These are phyloP conservation scores for Cenococcum geophilum DNA, from an alignment of 495 filamentous ascomycete genomes.

Conservation along the genomic window DNA sequence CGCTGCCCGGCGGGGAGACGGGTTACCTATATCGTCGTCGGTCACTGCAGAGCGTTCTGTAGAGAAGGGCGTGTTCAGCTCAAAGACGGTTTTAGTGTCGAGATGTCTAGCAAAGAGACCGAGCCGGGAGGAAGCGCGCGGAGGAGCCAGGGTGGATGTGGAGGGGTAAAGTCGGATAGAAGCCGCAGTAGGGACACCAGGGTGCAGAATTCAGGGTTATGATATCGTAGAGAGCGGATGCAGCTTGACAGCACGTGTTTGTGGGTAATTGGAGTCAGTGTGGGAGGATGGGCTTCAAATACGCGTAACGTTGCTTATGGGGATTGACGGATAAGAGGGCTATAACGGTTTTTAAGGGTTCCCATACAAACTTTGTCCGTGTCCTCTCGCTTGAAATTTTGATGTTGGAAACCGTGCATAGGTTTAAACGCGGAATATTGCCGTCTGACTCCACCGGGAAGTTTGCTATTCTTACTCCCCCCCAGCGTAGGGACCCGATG, in stretches of 20 bases:
- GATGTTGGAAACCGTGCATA: no score
- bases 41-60: constrained; percentile 52
- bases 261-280: neutral
- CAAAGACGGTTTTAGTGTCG: constrained; percentile 54
- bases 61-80: constrained; percentile 62
- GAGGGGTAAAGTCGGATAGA: constrained; percentile 20
- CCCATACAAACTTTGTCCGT: no score
- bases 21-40: constrained; percentile 51
- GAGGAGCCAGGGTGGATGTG: constrained; percentile 47
- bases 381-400: no score
- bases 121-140: constrained; percentile 57
- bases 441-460: neutral
- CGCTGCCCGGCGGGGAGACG: neutral
- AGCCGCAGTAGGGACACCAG: constrained; percentile 27
- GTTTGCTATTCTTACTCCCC: neutral
- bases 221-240: neutral
- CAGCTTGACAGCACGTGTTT: neutral
- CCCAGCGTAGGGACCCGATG: neutral
- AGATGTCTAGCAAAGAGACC: constrained; percentile 80
- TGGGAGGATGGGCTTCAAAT: neutral
- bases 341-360: no score
- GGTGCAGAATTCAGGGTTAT: constrained; percentile 16
- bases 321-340: no score
- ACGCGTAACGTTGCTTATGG: neutral
- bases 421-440: neutral